Percentiles rank a stretch among this genome's conserved stretches.
Conservation (phyloP, 805 yeast species). For the Zygotorulaspora chibaensis region DNA sequence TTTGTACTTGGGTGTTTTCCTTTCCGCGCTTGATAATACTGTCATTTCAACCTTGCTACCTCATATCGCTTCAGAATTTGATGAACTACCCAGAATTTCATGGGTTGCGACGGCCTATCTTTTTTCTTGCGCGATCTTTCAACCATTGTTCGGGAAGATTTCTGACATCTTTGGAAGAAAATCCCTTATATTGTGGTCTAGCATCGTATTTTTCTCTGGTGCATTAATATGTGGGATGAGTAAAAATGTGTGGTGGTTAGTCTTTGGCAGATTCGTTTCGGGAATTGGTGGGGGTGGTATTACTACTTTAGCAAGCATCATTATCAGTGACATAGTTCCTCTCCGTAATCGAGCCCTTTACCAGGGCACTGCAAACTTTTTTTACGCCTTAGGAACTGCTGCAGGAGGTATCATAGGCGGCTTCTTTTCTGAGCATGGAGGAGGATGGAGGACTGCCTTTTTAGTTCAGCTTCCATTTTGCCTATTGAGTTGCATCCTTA, state of each 20-base stretch:
- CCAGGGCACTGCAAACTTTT: conserved; percentile 78
- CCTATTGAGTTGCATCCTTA: conserved; percentile 44
- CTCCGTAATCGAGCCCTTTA: conserved; percentile 71
- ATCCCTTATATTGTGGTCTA: conserved; percentile 47
- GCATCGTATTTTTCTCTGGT: conserved; percentile 53
- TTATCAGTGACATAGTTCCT: conserved; percentile 74
- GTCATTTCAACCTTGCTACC: conserved; percentile 63
- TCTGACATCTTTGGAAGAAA: conserved; percentile 72
- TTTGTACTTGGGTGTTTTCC: conserved; percentile 46
- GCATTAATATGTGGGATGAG: conserved; percentile 53
- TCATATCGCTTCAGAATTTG: conserved; percentile 63
- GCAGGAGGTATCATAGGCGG: conserved; percentile 68
- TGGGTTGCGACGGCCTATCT: conserved; percentile 74
- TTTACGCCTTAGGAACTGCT: conserved; percentile 72
- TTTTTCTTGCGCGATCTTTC: conserved; percentile 65
- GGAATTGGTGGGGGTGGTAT: conserved; percentile 93
- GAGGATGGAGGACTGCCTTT: conserved; percentile 67
- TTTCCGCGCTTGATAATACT: conserved; percentile 65
- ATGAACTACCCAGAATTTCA: conserved; percentile 58
- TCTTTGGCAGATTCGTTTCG: conserved; percentile 58
- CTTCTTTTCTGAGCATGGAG: conserved; percentile 43
- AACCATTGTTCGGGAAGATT: conserved; percentile 66
- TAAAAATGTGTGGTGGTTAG: conserved; percentile 43
- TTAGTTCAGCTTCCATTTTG: conserved; percentile 51
- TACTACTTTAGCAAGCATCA: conserved; percentile 65